Evolutionary conservation across 225 moss, liverwort and hornwort genomes (phyloP), one percentile per base, ranked within the genome.

Genomic region (Polytrichum commune): DNA sequence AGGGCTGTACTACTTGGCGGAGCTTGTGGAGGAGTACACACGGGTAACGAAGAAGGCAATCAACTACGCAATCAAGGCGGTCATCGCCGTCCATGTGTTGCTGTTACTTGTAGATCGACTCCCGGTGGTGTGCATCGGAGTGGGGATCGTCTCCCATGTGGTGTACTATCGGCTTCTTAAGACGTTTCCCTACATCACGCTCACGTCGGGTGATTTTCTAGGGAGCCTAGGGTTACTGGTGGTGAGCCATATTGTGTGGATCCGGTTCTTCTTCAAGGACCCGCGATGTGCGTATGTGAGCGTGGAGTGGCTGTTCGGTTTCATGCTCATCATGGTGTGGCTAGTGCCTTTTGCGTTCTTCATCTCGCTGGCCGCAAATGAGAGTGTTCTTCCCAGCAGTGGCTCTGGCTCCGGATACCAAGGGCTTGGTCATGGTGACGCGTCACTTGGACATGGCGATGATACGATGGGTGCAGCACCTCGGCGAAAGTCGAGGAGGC

Each of bases 1-100:
- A 0, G 97, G 97, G 63, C 73, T 98, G 27, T 92, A 91, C 61
- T 98, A 98, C 32, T 63, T 98, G 1, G 97, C 95, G 54, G 97
- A 98, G 87, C 86, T 98, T 18, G 97, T 98, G 60, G 97, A 98
- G 72, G 97, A 98, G 83, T 88, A 98, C 78, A 93, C 97, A 10
- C 81, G 94, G 53, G 76, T 95, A 63, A 98, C 97, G 10, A 79
- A 78, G n/a, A 88, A 85, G 60, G 60, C 93, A 67, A 98, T 95
- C 69, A 85, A 64, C 68, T 93, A 95, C 77, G 80, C 88, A 3
- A 93, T 98, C 62, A 93, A 88, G 85, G 72, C 64, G 22, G 90
- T 98, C 25, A 73, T 98, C 60, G 85, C 67, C 1, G 32, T 95
- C 71, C 97, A 98, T 74, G 77, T 90, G 30, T 61, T 95, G 28